Evolutionary conservation across 2,329 filamentous ascomycete species (phyloP).

Genomic region (Cylindrodendrum hubeiense): DNA sequence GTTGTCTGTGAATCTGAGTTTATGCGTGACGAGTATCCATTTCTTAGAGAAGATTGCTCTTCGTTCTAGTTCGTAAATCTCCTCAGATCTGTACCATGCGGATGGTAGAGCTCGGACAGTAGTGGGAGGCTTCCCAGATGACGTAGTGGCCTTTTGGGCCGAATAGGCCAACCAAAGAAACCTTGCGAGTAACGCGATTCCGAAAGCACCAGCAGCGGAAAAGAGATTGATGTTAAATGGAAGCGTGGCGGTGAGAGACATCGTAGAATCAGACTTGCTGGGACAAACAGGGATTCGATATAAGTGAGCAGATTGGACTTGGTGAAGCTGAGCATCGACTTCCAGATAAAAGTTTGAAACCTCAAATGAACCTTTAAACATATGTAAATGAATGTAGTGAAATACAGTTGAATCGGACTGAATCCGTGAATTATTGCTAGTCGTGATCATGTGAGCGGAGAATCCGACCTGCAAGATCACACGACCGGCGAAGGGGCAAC

Average conservation of each 20-base stretch:
- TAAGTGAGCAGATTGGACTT: not conserved
- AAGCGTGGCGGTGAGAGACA: not conserved
- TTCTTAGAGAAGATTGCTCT: conserved; percentile 67
- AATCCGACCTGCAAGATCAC: not conserved
- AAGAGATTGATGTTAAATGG: not conserved
- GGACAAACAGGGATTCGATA: too few species aligned
- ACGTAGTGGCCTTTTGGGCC: not conserved
- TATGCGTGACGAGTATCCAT: conserved; percentile 68
- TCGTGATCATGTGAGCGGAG: not conserved
- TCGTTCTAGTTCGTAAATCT: conserved; percentile 66
- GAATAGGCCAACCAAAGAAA: not conserved
- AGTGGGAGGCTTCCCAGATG: not conserved
- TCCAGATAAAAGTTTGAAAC: too few species aligned
- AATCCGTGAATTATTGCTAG: not conserved
- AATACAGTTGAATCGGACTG: not conserved
- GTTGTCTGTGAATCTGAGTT: conserved; percentile 58
- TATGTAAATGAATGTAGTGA: not conserved
- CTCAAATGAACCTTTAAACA: not conserved
- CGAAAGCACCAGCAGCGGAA: not conserved
- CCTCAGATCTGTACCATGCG: conserved; percentile 62
- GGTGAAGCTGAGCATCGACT: not conserved
- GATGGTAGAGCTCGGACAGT: conserved; percentile 55
- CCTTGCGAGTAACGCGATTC: not conserved
- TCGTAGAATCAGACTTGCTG: not conserved
- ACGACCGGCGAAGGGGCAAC: not conserved